Evolutionary conservation across 2,329 filamentous ascomycete genomes (phyloP).

Genomic region (Aspergillus tamarii): DNA sequence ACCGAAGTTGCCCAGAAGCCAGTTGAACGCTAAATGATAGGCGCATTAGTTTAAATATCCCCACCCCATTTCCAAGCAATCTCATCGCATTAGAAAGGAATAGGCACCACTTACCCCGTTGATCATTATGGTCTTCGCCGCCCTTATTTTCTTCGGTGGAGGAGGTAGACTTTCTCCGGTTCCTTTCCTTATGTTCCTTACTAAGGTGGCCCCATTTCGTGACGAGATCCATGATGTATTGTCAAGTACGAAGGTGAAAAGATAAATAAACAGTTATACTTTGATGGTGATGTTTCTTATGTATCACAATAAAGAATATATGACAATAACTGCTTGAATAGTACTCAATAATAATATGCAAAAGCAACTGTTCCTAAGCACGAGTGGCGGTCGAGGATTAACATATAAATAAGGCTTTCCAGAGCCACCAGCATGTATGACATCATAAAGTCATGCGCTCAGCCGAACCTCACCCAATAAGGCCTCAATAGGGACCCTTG

Average conservation of each 20-base stretch:
- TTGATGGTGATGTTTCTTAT: neutral
- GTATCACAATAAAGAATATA: neutral
- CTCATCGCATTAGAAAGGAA: neutral
- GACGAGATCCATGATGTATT: conserved; percentile 17
- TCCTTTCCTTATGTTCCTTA: neutral
- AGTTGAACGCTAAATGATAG: conserved; percentile 57
- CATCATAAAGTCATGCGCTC: neutral
- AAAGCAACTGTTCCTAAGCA: neutral
- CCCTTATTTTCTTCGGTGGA: conserved; percentile 2
- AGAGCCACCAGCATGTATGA: neutral
- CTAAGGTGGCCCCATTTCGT: conserved; percentile 20
- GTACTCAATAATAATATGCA: neutral
- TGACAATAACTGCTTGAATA: neutral
- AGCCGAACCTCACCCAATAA: neutral
- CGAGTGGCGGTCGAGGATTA: neutral
- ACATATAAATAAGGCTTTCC: neutral
- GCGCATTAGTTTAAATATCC: neutral
- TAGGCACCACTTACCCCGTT: conserved; percentile 14
- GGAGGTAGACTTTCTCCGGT: conserved; percentile 4
- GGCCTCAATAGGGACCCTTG: neutral
- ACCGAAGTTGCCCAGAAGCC: conserved; percentile 51
- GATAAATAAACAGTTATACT: neutral
- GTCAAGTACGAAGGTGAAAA: neutral
- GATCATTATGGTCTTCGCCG: neutral
- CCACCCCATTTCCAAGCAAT: neutral